Percentiles rank a stretch among this genome's conserved stretches.
These are phyloP conservation scores for Leishmania mexicana DNA, from an alignment of 208 protist species.

Conservation along the genomic window DNA sequence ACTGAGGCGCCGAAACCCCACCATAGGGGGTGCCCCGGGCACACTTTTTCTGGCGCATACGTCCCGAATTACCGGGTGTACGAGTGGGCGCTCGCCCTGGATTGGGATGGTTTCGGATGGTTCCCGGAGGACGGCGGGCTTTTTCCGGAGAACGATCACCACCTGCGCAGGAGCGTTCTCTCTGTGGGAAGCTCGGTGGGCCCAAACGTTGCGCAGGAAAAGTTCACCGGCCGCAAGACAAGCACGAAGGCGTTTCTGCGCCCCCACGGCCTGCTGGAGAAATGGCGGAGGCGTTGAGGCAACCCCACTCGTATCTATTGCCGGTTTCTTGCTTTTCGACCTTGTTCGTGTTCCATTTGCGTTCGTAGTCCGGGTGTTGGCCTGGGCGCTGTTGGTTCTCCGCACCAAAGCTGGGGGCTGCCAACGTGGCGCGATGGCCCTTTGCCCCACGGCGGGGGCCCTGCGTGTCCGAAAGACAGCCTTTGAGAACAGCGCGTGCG, in stretches of 20 bases:
- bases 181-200: conserved; percentile 52
- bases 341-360: not conserved
- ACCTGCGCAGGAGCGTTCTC: conserved; percentile 69
- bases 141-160: conserved; percentile 49
- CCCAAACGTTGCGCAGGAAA: conserved; percentile 46
- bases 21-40: conserved; percentile 51
- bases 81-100: conserved; percentile 67
- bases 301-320: not conserved
- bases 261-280: conserved; percentile 14
- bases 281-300: not conserved
- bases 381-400: no score
- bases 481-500: no score
- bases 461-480: no score
- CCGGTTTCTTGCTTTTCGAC: not conserved
- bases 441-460: no score
- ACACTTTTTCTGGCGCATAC: conserved; percentile 79
- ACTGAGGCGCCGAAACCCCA: conserved; percentile 36
- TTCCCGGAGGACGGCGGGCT: conserved; percentile 68
- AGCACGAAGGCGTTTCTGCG: conserved; percentile 40
- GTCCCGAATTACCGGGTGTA: conserved; percentile 74
- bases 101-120: conserved; percentile 62
- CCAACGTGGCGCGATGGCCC: no score
- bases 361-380: not conserved
- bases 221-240: conserved; percentile 40
- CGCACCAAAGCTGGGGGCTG: no score